Evolutionary conservation across 1,284 basidiomycete genomes (phyloP).

Genomic region (Cutaneotrichosporon cavernicola): DNA sequence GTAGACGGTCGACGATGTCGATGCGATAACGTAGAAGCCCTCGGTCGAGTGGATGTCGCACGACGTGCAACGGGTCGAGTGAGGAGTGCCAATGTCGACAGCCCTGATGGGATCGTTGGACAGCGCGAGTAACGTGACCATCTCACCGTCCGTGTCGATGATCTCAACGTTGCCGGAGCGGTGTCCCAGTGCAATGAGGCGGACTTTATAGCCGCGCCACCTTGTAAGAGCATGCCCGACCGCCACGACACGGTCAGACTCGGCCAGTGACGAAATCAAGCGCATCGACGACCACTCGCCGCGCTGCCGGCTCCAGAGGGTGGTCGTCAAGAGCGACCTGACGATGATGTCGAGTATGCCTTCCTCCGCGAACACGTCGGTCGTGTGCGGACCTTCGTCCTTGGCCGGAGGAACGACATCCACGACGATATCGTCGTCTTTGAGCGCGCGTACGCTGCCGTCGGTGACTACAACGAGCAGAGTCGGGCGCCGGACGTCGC

Average conservation of each 20-base stretch:
- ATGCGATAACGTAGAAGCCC: conserved; percentile 40
- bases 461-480: conserved; percentile 21
- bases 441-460: conserved; percentile 21
- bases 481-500: conserved; percentile 9
- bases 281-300: conserved; percentile 20
- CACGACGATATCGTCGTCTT: conserved; percentile 8
- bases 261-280: conserved; percentile 15
- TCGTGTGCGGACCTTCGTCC: background rate
- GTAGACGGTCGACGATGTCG: conserved; percentile 32
- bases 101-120: conserved; percentile 11
- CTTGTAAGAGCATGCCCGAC: conserved; percentile 4
- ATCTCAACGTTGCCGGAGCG: conserved; percentile 41
- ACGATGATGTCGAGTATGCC: conserved; percentile 14
- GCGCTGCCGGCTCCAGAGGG: conserved; percentile 23
- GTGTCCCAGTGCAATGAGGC: conserved; percentile 35
- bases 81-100: conserved; percentile 26
- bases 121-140: conserved; percentile 12
- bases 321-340: conserved; percentile 4
- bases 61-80: conserved; percentile 31
- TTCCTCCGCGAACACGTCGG: conserved; percentile 16
- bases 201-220: conserved; percentile 19
- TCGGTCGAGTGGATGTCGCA: conserved; percentile 34
- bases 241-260: conserved; percentile 26
- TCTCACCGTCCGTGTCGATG: conserved; percentile 33
- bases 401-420: conserved; percentile 19